phyloP scores from a whole-genome alignment of 176 grass and related monocot species.

The Zea mays region DNA sequence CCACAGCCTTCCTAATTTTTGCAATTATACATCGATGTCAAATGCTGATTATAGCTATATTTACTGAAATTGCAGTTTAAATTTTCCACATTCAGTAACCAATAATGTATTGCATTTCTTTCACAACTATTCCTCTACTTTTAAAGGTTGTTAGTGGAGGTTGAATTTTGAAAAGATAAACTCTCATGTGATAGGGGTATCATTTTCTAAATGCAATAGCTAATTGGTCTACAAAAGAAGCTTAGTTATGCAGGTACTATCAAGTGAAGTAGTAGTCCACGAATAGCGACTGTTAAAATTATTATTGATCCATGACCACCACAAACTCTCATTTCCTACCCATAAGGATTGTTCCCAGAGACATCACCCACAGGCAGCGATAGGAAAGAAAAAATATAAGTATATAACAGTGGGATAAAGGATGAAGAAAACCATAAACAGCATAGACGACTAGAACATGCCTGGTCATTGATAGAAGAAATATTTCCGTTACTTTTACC shows the following conservation, averaged over 20 bases:
- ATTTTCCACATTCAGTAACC: not conserved
- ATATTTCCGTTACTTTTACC: slow-evolving; percentile 56
- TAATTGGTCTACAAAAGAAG: no score
- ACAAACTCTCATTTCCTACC: not conserved
- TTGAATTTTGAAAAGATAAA: not conserved
- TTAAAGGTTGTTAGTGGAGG: slow-evolving; percentile 3
- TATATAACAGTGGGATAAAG: not conserved
- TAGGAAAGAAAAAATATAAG: not conserved
- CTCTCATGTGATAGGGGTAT: not conserved
- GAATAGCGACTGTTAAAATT: not conserved
- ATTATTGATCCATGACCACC: not conserved
- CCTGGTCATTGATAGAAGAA: slow-evolving; percentile 46
- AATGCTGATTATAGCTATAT: not conserved
- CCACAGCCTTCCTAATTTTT: not conserved
- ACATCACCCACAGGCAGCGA: not conserved
- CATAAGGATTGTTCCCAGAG: not conserved
- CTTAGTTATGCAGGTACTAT: no score
- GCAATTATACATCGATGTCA: not conserved
- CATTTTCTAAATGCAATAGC: not conserved
- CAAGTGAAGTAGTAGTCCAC: not conserved
- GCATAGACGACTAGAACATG: slow-evolving; percentile 23
- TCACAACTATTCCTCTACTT: not conserved
- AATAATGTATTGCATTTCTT: slow-evolving; percentile 8
- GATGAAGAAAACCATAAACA: slow-evolving; percentile 13
- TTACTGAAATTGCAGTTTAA: slow-evolving; percentile 1